Base-by-base conservation (phyloP, 2,329 filamentous ascomycete genomes). In the Falciphora oryzae region DNA sequence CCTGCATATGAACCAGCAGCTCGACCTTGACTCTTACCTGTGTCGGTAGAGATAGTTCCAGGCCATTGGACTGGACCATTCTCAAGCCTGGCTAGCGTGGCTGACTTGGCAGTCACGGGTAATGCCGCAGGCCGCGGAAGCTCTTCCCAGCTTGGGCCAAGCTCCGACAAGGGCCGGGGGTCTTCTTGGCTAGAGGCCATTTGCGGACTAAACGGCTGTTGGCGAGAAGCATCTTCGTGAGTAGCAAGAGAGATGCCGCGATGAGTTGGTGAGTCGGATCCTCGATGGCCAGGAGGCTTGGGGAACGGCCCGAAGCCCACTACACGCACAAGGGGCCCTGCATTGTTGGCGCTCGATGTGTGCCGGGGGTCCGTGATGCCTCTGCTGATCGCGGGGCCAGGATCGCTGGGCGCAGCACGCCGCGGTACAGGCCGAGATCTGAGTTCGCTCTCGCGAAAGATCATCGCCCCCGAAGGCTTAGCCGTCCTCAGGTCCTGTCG, bases 1-100 rank as follows among this genome's bases (percentile, higher is more conserved):
- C 59, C 44, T 25, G 25, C 59, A 61, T 25, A 61, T 27, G 35
- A 61, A 61, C 35, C 35, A 32, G 32, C 22, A 56, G 38, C 38
- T 18, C n/a, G 16, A 44, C 38, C 60, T 50, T 28, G 35, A 27
- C 38, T 53, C 38, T 62, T 31, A 53, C 25, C 38, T 22, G 14
- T 18, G 27, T 50, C 38, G 25, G 59, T 11, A 18, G 38, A 10
- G 0, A 11, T 11, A 25, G 6, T 11, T 10, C 22, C 6, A 25
- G 22, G n/a, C 18, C 18, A 53, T 10, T 53, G 22, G 6, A 7
- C 44, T 29, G 60, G 27, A 28, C 14, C 18, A 4, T n/a, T 62
- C 35, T 28, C 38, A 22, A 22, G 50, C 18, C 13, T 50, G 27
- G 38, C 60, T 38, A 8, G 2, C 10, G 27, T 62, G 27, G 18